Evolutionary conservation across 2,329 filamentous ascomycete genomes (phyloP).

Genomic region (Diaporthe australafricana): DNA sequence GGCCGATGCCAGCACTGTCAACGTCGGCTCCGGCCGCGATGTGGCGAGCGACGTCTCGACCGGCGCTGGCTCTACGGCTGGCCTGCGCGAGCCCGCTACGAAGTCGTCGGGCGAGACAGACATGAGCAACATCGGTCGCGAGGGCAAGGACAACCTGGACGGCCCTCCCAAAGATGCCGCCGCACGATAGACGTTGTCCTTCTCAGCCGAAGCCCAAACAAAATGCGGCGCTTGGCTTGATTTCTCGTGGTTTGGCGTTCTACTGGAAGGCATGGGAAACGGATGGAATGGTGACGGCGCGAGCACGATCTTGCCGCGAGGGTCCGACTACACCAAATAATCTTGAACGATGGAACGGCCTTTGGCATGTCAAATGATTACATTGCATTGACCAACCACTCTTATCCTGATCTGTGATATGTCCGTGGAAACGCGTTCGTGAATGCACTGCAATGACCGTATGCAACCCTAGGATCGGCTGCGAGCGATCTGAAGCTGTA

Average conservation of each 20-base stretch:
- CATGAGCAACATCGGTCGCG: conserved; percentile 71
- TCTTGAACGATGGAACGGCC: neutral
- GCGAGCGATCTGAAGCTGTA: too few species aligned
- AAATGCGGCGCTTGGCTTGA: conserved; percentile 12
- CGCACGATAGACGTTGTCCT: conserved; percentile 50
- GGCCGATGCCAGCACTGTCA: conserved; percentile 74
- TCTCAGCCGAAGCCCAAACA: neutral
- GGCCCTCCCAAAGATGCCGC: conserved; percentile 70
- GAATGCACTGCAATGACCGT: neutral
- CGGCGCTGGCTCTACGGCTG: conserved; percentile 59
- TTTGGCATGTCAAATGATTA: conserved; percentile 19
- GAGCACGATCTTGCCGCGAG: conserved; percentile 8
- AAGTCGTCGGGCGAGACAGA: conserved; percentile 62
- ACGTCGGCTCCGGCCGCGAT: conserved; percentile 73
- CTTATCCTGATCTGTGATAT: neutral
- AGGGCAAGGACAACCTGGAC: conserved; percentile 69
- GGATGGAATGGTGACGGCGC: neutral
- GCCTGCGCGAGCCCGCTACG: conserved; percentile 70
- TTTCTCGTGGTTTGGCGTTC: conserved; percentile 21
- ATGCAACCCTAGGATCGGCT: neutral
- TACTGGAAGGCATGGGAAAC: conserved; percentile 11
- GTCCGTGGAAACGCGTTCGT: neutral
- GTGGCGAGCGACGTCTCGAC: conserved; percentile 64
- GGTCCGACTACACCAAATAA: neutral
- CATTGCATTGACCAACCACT: neutral